Percentiles rank a stretch among this genome's conserved stretches.
These are phyloP conservation scores for Plenodomus biglobosus DNA, from an alignment of 2,329 filamentous ascomycete species.

Conservation along the genomic window DNA sequence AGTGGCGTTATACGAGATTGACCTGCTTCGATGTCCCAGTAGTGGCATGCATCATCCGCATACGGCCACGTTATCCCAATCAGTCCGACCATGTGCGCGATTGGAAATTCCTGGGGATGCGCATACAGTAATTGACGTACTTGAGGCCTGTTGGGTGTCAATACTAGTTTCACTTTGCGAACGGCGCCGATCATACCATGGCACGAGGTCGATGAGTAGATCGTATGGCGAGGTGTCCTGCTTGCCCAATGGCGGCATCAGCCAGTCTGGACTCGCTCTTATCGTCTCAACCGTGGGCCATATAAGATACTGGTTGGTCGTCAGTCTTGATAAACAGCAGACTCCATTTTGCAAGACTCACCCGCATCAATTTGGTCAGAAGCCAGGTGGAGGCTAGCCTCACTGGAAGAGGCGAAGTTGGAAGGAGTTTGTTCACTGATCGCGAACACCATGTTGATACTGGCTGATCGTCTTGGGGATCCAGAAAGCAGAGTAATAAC, in stretches of 20 bases:
- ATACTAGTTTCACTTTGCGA: not conserved
- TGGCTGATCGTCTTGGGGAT: constrained; percentile 37
- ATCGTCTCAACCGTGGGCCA: constrained; percentile 43
- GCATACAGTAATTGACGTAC: constrained; percentile 38
- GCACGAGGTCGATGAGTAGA: constrained; percentile 38
- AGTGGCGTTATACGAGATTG: constrained; percentile 38
- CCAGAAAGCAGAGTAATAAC: constrained; percentile 36
- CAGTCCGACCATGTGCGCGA: constrained; percentile 31
- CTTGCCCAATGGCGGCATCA: constrained; percentile 34
- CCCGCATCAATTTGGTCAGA: constrained; percentile 41
- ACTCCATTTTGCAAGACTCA: constrained; percentile 24
- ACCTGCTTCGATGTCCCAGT: constrained; percentile 41
- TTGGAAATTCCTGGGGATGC: constrained; percentile 34
- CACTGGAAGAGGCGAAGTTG: constrained; percentile 25
- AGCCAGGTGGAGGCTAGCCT: constrained; percentile 38
- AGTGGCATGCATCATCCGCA: constrained; percentile 41
- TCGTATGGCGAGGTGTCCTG: constrained; percentile 37
- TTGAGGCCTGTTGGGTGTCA: constrained; percentile 34
- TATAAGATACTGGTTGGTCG: constrained; percentile 33
- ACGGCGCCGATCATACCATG: constrained; percentile 28
- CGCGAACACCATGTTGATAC: constrained; percentile 40
- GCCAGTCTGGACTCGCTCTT: constrained; percentile 40
- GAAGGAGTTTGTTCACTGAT: constrained; percentile 36
- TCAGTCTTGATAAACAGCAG: constrained; percentile 8
- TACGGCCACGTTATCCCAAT: constrained; percentile 39